These are phyloP conservation scores for Chloris gayana DNA, from an alignment of 176 grass and related monocot species.

Conservation along the genomic window DNA sequence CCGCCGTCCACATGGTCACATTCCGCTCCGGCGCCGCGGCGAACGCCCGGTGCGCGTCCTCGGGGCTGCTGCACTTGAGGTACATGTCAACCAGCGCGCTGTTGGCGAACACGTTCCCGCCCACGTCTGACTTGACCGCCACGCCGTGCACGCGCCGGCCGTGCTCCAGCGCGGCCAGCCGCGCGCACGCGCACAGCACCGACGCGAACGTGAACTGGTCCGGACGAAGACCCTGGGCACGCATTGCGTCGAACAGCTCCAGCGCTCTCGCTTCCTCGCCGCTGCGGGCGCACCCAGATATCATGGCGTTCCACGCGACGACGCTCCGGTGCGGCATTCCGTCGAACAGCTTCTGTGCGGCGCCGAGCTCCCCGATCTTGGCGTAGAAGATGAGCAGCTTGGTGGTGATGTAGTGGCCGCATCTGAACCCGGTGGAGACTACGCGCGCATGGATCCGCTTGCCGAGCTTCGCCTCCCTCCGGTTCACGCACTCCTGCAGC, in stretches of 20 bases:
- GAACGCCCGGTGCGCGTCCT: slow-evolving; percentile 54
- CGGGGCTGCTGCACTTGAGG: slow-evolving; percentile 57
- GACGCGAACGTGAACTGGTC: slow-evolving; percentile 73
- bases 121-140: slow-evolving; percentile 42
- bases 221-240: slow-evolving; percentile 34
- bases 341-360: slow-evolving; percentile 49
- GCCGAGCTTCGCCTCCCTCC: slow-evolving; percentile 48
- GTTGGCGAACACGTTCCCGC: slow-evolving; percentile 47
- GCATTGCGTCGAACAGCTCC: slow-evolving; percentile 43
- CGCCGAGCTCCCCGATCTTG: slow-evolving; percentile 48
- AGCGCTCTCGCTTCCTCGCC: slow-evolving; percentile 27
- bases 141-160: slow-evolving; percentile 52
- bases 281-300: slow-evolving; percentile 49
- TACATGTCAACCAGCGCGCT: slow-evolving; percentile 63
- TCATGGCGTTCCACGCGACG: slow-evolving; percentile 58
- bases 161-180: slow-evolving; percentile 48
- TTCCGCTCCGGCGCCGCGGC: slow-evolving; percentile 43
- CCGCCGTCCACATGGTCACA: slow-evolving; percentile 49
- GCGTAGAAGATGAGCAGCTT: slow-evolving; percentile 58
- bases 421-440: slow-evolving; percentile 41
- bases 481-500: slow-evolving; percentile 54
- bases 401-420: slow-evolving; percentile 36
- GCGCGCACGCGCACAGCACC: slow-evolving; percentile 57
- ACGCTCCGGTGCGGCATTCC: slow-evolving; percentile 41
- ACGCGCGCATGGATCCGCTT: slow-evolving; percentile 65